Evolutionary conservation across 805 yeast genomes (phyloP).

Genomic region (Kregervanrija fluxuum): DNA sequence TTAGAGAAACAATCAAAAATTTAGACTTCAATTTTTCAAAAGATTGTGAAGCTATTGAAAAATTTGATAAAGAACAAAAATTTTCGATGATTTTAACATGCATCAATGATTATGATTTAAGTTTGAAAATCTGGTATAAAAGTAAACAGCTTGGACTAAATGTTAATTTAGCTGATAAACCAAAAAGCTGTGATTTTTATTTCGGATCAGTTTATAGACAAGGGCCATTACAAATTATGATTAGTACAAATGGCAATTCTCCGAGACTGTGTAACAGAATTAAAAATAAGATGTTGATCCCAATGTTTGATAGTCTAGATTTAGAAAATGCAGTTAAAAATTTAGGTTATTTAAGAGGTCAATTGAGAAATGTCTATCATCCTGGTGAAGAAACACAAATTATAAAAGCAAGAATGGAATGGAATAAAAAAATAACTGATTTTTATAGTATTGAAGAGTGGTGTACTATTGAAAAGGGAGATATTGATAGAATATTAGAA

Average conservation of each 20-base stretch:
- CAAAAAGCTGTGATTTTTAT: conserved; percentile 77
- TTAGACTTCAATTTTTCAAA: not conserved
- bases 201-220: conserved; percentile 72
- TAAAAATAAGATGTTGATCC: conserved; percentile 48
- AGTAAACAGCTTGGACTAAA: conserved; percentile 41
- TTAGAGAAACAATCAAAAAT: conserved; percentile 4
- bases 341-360: conserved; percentile 47
- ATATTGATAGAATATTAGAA: conserved; percentile 35
- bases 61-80: conserved; percentile 29
- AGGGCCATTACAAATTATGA: conserved; percentile 73
- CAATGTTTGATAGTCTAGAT: conserved; percentile 32
- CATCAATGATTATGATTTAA: conserved; percentile 59
- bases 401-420: conserved; percentile 58
- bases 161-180: conserved; percentile 80
- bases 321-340: conserved; percentile 52
- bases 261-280: conserved; percentile 64
- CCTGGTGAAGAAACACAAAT: conserved; percentile 39
- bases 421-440: conserved; percentile 65
- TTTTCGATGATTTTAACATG: conserved; percentile 70
- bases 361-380: conserved; percentile 35
- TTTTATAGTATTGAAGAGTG: conserved; percentile 50
- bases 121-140: conserved; percentile 48
- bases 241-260: conserved; percentile 75
- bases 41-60: conserved; percentile 22
- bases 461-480: conserved; percentile 36